phyloP scores from a whole-genome alignment of 2,329 filamentous ascomycete species.

The Phialocephala subalpina region DNA sequence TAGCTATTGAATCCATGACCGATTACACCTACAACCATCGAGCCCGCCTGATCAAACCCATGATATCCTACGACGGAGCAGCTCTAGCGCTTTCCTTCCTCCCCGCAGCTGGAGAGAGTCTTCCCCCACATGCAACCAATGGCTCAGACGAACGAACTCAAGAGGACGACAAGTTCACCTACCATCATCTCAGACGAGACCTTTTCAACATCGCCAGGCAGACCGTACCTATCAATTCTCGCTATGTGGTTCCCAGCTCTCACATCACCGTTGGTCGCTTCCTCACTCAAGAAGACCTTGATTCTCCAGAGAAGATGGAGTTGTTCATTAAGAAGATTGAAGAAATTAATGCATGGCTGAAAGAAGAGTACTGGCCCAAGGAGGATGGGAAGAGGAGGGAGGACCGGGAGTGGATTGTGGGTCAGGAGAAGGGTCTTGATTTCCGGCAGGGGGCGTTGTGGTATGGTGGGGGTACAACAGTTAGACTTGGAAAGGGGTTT shows the following conservation, averaged over 20 bases:
- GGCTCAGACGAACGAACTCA: slow-evolving; percentile 43
- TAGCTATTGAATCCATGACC: slow-evolving; percentile 63
- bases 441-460: slow-evolving; percentile 79
- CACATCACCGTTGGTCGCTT: slow-evolving; percentile 91
- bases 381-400: slow-evolving; percentile 49
- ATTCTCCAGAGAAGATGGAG: slow-evolving; percentile 57
- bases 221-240: slow-evolving; percentile 73
- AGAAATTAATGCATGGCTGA: slow-evolving; percentile 78
- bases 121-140: slow-evolving; percentile 37
- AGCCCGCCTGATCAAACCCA: slow-evolving; percentile 80
- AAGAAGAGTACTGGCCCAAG: slow-evolving; percentile 73
- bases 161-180: slow-evolving; percentile 76
- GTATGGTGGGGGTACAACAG: slow-evolving; percentile 84
- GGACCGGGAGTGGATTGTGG: slow-evolving; percentile 83
- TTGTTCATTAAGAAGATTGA: slow-evolving; percentile 77
- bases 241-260: slow-evolving; percentile 89
- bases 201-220: slow-evolving; percentile 68
- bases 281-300: slow-evolving; percentile 71
- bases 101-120: slow-evolving; percentile 73
- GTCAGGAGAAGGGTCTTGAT: slow-evolving; percentile 83
- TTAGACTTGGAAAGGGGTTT: slow-evolving; percentile 70
- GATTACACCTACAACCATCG: slow-evolving; percentile 73
- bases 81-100: slow-evolving; percentile 89
- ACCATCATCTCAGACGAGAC: slow-evolving; percentile 89
- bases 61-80: slow-evolving; percentile 83